These are phyloP conservation scores for Cryphonectria japonica DNA, from an alignment of 2,329 filamentous ascomycete genomes.

Conservation along the genomic window DNA sequence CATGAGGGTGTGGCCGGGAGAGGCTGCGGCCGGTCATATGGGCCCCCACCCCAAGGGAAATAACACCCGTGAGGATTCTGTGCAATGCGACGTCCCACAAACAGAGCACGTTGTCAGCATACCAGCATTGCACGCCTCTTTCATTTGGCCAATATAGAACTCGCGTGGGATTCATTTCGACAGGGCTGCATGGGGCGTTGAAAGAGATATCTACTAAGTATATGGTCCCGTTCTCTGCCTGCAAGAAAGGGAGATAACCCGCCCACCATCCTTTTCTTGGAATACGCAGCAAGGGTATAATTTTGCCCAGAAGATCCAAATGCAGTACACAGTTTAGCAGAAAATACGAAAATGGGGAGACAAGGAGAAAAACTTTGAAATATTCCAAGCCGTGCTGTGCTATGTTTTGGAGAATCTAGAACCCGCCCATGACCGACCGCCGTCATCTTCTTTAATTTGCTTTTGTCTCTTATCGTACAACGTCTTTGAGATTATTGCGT, in stretches of 20 bases:
- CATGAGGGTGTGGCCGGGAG: background rate
- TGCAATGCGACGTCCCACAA: background rate
- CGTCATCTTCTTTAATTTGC: background rate
- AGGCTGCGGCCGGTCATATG: background rate
- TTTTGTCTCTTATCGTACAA: background rate
- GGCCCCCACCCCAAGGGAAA: background rate
- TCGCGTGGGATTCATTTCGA: background rate
- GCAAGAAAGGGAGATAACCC: background rate
- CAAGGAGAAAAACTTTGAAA: slow-evolving; percentile 8
- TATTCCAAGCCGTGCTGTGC: slow-evolving; percentile 19
- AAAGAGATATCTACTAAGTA: background rate
- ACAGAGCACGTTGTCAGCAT: background rate
- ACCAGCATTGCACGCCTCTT: background rate
- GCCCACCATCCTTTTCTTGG: background rate
- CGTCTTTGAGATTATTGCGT: slow-evolving; percentile 39
- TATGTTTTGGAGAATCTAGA: slow-evolving; percentile 16
- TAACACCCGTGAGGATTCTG: background rate
- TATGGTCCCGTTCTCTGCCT: background rate
- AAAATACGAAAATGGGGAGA: background rate
- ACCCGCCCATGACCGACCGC: background rate
- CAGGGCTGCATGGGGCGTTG: background rate
- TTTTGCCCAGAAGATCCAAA: slow-evolving; percentile 6
- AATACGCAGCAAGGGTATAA: slow-evolving; percentile 10
- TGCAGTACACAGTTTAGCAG: background rate
- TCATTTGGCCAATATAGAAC: background rate